These are phyloP conservation scores for Fusarium setosum DNA, from an alignment of 2,329 filamentous ascomycete genomes.

Conservation along the genomic window DNA sequence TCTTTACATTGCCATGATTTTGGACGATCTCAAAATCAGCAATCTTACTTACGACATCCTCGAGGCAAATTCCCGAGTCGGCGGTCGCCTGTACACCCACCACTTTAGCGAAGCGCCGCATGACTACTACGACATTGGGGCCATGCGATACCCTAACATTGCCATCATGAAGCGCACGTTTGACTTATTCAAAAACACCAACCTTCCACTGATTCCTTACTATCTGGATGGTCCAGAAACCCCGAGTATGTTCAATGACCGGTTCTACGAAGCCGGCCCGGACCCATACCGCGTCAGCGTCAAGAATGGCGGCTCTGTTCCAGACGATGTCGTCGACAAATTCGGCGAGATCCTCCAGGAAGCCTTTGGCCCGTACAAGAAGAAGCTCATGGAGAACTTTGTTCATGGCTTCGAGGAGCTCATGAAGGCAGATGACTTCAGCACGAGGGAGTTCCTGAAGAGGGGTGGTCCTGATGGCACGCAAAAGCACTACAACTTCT, in stretches of 20 bases:
- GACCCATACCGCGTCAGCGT: constrained; percentile 20
- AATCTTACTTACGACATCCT: neutral
- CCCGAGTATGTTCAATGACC: constrained; percentile 22
- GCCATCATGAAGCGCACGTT: neutral
- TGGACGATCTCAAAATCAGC: neutral
- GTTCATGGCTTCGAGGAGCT: constrained; percentile 5
- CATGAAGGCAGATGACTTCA: constrained; percentile 29
- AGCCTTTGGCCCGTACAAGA: too few species aligned
- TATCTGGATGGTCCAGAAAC: neutral
- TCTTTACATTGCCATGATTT: neutral
- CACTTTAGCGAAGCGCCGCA: neutral
- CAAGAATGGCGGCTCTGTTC: constrained; percentile 10
- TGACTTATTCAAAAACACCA: neutral
- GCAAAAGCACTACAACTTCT: constrained; percentile 16
- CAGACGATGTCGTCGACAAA: constrained; percentile 18
- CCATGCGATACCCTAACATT: constrained; percentile 12
- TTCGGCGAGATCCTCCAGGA: constrained; percentile 9
- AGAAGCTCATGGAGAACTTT: constrained; percentile 5
- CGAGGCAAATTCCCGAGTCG: neutral
- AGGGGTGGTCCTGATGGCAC: constrained; percentile 11
- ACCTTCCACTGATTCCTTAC: neutral
- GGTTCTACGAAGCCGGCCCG: neutral
- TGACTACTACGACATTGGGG: constrained; percentile 16
- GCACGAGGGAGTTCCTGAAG: constrained; percentile 37
- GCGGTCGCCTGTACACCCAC: constrained; percentile 6